Percentiles rank a stretch among this genome's conserved stretches.
Evolutionary conservation across 2,329 filamentous ascomycete genomes (phyloP).

Genomic region (Fusarium clavum): DNA sequence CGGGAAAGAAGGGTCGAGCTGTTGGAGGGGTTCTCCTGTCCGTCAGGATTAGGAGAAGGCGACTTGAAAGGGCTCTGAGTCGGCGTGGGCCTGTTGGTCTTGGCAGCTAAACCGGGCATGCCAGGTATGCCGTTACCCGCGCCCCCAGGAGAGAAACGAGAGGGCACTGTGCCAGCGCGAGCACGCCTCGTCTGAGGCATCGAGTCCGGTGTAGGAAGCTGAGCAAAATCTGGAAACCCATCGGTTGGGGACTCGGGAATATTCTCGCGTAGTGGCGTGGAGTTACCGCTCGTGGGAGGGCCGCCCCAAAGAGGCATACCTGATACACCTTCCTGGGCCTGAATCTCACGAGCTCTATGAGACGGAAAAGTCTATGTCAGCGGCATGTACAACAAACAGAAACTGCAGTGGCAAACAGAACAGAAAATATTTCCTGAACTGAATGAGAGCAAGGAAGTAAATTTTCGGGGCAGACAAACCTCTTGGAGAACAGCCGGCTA

Average conservation of each 20-base stretch:
- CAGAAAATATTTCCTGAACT: conserved; percentile 18
- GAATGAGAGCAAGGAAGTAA: conserved; percentile 1
- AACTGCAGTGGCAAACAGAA: background rate
- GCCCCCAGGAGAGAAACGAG: conserved; percentile 85
- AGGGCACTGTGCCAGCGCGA: conserved; percentile 95
- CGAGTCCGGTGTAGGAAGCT: conserved; percentile 73
- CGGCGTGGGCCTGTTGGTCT: conserved; percentile 86
- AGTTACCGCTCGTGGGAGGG: conserved; percentile 95
- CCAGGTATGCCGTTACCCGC: conserved; percentile 69
- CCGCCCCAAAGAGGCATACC: conserved; percentile 87
- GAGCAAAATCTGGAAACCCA: conserved; percentile 91
- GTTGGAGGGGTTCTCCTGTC: conserved; percentile 60
- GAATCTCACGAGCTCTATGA: conserved; percentile 90
- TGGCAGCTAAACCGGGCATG: conserved; percentile 71
- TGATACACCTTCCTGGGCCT: conserved; percentile 90
- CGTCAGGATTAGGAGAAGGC: conserved; percentile 65
- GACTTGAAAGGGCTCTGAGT: conserved; percentile 88
- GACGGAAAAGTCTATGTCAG: conserved; percentile 31
- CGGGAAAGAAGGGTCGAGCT: conserved; percentile 84
- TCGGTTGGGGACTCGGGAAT: conserved; percentile 97
- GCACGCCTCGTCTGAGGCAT: conserved; percentile 80
- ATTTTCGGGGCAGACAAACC: conserved; percentile 68
- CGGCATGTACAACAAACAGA: background rate
- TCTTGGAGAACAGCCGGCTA: conserved; percentile 86
- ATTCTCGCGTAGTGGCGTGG: conserved; percentile 94